phyloP scores from a whole-genome alignment of 164 flowering plant genomes.

The Hamamelis virginiana region DNA sequence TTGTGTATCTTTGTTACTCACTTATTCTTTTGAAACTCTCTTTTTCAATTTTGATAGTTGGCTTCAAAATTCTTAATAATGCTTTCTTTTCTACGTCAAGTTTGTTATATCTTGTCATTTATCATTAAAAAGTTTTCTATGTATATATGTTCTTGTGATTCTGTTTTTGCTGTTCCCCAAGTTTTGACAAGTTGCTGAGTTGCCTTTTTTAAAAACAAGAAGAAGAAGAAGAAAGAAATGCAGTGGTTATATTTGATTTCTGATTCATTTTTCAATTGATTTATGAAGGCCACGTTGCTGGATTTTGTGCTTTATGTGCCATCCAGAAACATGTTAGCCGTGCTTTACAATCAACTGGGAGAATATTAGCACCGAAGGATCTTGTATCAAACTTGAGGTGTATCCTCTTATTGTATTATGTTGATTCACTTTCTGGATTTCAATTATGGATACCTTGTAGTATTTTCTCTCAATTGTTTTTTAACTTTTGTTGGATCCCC shows the following conservation, averaged over 20 bases:
- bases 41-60: no score
- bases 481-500: background rate
- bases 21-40: no score
- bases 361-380: constrained; percentile 79
- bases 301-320: constrained; percentile 97
- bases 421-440: background rate
- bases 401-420: constrained; percentile 52
- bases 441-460: background rate
- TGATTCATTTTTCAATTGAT: constrained; percentile 6
- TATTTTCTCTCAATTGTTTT: background rate
- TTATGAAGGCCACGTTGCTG: constrained; percentile 75
- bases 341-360: constrained; percentile 82
- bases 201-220: no score
- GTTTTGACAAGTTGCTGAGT: no score
- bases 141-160: background rate
- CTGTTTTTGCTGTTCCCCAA: background rate
- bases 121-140: background rate
- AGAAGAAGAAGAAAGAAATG: no score
- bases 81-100: background rate
- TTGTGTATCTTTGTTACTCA: no score
- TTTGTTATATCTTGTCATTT: background rate
- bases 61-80: no score
- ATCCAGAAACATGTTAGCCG: constrained; percentile 93
- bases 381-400: constrained; percentile 89
- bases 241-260: constrained; percentile 3